Evolutionary conservation across 2,329 filamentous ascomycete genomes (phyloP).

Genomic region (Biscogniauxia mediterranea): DNA sequence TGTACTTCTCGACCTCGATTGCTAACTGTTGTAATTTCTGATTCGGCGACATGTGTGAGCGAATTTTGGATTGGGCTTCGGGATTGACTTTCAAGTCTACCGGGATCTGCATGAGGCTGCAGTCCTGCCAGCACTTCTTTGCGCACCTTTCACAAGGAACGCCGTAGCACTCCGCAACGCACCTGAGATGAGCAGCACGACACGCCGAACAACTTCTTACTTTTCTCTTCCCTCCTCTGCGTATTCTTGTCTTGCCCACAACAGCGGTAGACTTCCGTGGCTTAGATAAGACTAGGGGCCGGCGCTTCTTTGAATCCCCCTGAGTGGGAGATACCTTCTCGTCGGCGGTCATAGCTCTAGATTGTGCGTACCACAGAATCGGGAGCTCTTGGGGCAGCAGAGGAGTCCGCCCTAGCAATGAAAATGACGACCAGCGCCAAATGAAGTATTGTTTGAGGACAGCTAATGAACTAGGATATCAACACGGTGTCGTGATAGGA

Average conservation of each 20-base stretch:
- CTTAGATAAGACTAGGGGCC: background rate
- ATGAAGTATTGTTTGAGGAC: too few relatives aligned
- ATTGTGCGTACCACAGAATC: background rate
- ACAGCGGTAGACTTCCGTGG: background rate
- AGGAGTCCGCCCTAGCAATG: background rate
- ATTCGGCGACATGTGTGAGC: background rate
- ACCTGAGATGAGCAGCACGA: slow-evolving; percentile 19
- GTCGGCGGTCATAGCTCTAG: background rate
- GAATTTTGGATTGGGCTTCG: background rate
- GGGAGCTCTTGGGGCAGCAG: background rate
- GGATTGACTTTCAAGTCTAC: background rate
- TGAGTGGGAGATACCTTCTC: background rate
- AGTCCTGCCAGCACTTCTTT: slow-evolving; percentile 17
- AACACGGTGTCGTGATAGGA: background rate
- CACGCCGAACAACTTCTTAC: slow-evolving; percentile 15
- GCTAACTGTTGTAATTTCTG: background rate
- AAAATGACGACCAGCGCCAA: background rate
- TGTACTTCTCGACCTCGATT: background rate
- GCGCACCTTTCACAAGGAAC: slow-evolving; percentile 21
- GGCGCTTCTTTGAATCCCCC: background rate
- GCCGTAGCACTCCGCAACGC: slow-evolving; percentile 19
- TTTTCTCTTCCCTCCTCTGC: slow-evolving; percentile 12
- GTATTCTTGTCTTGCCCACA: slow-evolving; percentile 9
- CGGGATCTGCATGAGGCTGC: slow-evolving; percentile 6
- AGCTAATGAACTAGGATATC: background rate